These are phyloP conservation scores for Capsicum rhomboideum DNA, from an alignment of 257 asterid species.

Conservation along the genomic window DNA sequence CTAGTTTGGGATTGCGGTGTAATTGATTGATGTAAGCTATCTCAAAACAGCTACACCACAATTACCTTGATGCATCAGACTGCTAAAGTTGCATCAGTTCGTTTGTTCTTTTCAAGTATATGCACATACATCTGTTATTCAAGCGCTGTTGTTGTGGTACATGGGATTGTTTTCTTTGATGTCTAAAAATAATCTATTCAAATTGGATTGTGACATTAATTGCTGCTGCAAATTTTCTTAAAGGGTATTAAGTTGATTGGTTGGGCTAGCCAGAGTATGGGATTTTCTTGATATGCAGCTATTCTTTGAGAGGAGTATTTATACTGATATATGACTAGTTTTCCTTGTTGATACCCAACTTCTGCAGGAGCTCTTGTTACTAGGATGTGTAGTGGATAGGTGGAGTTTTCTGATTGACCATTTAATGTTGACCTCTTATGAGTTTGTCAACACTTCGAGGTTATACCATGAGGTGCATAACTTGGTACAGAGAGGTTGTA, in stretches of 20 bases:
- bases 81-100: background rate
- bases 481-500: constrained; percentile 23
- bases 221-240: background rate
- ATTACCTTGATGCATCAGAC: background rate
- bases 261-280: background rate
- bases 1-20: background rate
- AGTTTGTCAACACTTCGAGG: constrained; percentile 34
- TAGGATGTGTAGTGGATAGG: constrained; percentile 49
- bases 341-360: background rate
- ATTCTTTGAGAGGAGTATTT: background rate
- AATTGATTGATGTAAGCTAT: background rate
- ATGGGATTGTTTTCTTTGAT: background rate
- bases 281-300: background rate
- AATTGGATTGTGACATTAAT: background rate
- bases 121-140: background rate
- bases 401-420: constrained; percentile 53
- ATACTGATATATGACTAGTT: background rate
- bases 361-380: constrained; percentile 63
- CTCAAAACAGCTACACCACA: background rate
- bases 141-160: background rate
- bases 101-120: background rate
- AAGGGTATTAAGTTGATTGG: background rate
- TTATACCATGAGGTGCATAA: constrained; percentile 44
- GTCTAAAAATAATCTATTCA: background rate
- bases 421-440: constrained; percentile 39